Conservation (phyloP, 305 asterid species). For the Fraxinus latifolia region DNA sequence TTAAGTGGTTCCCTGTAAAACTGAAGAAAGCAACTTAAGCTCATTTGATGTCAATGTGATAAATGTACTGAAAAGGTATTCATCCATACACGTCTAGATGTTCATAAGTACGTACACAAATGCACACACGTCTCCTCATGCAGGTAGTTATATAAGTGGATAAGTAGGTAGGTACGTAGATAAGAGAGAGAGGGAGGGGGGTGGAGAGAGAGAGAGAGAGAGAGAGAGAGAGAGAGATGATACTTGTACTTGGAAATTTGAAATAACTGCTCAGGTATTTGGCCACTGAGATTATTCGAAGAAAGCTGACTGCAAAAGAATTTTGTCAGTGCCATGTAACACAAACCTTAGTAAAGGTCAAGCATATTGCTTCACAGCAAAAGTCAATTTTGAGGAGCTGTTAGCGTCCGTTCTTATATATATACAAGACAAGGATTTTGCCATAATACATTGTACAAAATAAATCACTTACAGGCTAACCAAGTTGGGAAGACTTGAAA, state of each 20-base stretch:
- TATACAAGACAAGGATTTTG: background rate
- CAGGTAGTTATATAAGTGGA: background rate
- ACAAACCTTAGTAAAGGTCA: constrained; percentile 6
- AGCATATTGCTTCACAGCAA: background rate
- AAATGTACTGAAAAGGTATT: constrained; percentile 4
- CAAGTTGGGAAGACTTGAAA: constrained; percentile 52
- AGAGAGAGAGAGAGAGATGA: constrained; percentile 4
- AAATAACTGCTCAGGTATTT: constrained; percentile 64
- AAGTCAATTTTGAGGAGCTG: background rate
- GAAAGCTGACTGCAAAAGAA: constrained; percentile 68
- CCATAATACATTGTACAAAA: constrained; percentile 2
- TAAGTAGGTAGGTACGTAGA: background rate
- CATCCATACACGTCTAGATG: background rate
- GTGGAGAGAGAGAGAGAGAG: background rate
- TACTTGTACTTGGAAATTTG: constrained; percentile 76
- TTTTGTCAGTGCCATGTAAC: constrained; percentile 17
- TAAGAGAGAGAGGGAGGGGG: background rate
- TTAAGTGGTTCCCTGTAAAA: constrained; percentile 80
- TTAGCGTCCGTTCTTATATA: background rate
- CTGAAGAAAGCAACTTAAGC: constrained; percentile 44
- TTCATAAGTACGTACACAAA: background rate
- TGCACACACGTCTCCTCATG: background rate
- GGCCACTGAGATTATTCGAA: constrained; percentile 66
- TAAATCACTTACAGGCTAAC: constrained; percentile 52
- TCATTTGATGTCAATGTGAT: constrained; percentile 23